A percentile compares a stretch with the other conserved stretches of the same genome.
These are phyloP conservation scores for Colletotrichum truncatum DNA, from an alignment of 2,329 filamentous ascomycete species.

Conservation along the genomic window DNA sequence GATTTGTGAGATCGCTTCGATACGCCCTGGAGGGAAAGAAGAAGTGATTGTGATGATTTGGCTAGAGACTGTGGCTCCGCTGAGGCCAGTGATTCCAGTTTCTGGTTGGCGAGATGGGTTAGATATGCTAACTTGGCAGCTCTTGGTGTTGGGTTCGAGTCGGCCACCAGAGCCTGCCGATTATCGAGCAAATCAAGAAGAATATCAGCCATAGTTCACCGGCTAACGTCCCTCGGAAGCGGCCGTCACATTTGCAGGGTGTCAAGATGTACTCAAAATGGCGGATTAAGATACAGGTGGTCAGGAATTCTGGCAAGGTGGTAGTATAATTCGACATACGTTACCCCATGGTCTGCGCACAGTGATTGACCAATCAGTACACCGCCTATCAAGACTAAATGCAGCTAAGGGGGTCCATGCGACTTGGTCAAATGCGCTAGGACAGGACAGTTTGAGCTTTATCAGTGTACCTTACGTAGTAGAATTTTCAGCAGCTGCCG, in stretches of 20 bases:
- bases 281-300: no score
- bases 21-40: constrained; percentile 85
- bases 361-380: no score
- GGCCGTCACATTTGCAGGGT: background rate
- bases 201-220: constrained; percentile 69
- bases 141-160: background rate
- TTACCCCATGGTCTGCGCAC: no score
- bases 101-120: constrained; percentile 78
- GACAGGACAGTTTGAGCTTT: no score
- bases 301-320: no score
- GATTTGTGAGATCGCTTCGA: constrained; percentile 89
- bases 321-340: no score
- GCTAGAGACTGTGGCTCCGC: constrained; percentile 83
- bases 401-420: no score
- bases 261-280: background rate
- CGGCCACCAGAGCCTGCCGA: constrained; percentile 35
- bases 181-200: constrained; percentile 72
- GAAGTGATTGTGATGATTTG: constrained; percentile 81
- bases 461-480: no score
- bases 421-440: no score
- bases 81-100: constrained; percentile 75
- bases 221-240: background rate
- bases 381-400: no score
- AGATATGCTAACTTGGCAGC: constrained; percentile 70
- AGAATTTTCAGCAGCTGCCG: no score